These are phyloP conservation scores for Penicillium janthinellum DNA, from an alignment of 2,329 filamentous ascomycete species.

Conservation along the genomic window DNA sequence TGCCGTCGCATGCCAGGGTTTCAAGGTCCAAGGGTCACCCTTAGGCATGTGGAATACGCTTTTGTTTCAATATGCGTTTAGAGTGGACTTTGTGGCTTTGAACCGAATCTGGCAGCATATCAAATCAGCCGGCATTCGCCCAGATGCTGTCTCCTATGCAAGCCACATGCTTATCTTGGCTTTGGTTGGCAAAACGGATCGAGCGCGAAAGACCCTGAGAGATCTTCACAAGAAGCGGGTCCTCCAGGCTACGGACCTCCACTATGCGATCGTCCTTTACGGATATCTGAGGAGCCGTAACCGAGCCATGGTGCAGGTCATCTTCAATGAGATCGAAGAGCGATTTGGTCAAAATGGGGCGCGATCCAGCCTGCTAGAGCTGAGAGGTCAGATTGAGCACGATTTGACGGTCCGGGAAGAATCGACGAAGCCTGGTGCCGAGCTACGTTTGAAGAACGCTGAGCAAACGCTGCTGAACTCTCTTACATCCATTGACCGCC, in stretches of 20 bases:
- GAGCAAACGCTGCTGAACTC: slow-evolving; percentile 42
- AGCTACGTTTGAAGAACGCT: slow-evolving; percentile 33
- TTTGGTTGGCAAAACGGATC: slow-evolving; percentile 55
- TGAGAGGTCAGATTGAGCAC: slow-evolving; percentile 38
- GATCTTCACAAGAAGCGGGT: slow-evolving; percentile 40
- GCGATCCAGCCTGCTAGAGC: slow-evolving; percentile 39
- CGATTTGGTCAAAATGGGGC: slow-evolving; percentile 38
- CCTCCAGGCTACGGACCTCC: slow-evolving; percentile 46
- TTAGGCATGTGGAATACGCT: slow-evolving; percentile 78
- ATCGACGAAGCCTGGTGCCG: slow-evolving; percentile 11
- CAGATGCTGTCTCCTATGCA: slow-evolving; percentile 61
- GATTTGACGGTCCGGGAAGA: slow-evolving; percentile 32
- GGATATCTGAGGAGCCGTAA: slow-evolving; percentile 53
- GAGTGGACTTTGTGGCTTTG: slow-evolving; percentile 59
- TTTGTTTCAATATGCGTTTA: slow-evolving; percentile 67
- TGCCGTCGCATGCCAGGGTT: slow-evolving; percentile 58
- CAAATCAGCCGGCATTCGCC: slow-evolving; percentile 52
- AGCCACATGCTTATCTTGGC: slow-evolving; percentile 62
- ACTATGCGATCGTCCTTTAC: slow-evolving; percentile 51
- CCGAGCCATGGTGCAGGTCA: slow-evolving; percentile 52
- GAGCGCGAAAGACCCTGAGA: slow-evolving; percentile 56
- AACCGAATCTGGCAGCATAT: slow-evolving; percentile 59
- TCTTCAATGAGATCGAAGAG: slow-evolving; percentile 49
- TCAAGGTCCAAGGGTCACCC: slow-evolving; percentile 54
- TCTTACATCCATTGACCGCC: slow-evolving; percentile 36